Evolutionary conservation across 345 rosid species (phyloP).

Genomic region (Limnanthes douglasii): DNA sequence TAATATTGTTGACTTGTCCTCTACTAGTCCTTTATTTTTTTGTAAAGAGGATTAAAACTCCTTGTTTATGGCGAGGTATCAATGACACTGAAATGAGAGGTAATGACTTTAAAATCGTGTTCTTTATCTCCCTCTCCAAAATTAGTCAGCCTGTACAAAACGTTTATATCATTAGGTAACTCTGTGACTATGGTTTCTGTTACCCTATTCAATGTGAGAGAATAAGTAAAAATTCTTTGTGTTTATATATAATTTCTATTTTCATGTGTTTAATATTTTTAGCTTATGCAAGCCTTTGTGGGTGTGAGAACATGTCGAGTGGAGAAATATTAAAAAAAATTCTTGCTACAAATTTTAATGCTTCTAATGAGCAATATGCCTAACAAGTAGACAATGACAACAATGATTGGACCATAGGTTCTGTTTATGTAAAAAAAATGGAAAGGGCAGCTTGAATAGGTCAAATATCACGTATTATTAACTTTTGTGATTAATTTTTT

Average conservation of each 20-base stretch:
- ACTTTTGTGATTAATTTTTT: too few relatives aligned
- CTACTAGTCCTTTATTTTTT: slow-evolving; percentile 33
- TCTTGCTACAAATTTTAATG: slow-evolving; percentile 45
- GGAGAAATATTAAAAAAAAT: slow-evolving; percentile 71
- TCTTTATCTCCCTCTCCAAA: slow-evolving; percentile 2
- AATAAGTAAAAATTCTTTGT: too few relatives aligned
- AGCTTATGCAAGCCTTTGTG: slow-evolving; percentile 99
- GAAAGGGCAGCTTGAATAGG: slow-evolving; percentile 99
- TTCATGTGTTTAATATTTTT: too few relatives aligned
- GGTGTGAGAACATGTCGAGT: slow-evolving; percentile 79
- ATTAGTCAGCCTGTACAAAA: not conserved
- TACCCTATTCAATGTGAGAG: too few relatives aligned
- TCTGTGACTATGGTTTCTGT: too few relatives aligned
- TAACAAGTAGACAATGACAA: slow-evolving; percentile 20
- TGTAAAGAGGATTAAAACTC: slow-evolving; percentile 96
- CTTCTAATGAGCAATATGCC: slow-evolving; percentile 23
- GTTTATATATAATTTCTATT: too few relatives aligned
- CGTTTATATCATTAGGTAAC: not conserved
- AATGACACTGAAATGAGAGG: slow-evolving; percentile 99
- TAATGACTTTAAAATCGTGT: slow-evolving; percentile 14
- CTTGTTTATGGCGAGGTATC: slow-evolving; percentile 98
- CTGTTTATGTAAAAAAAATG: slow-evolving; percentile 66
- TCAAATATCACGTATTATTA: slow-evolving; percentile 9
- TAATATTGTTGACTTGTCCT: slow-evolving; percentile 17
- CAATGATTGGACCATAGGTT: slow-evolving; percentile 25